Evolutionary conservation across 1,284 basidiomycete species (phyloP).

Genomic region (Trametes versicolor): DNA sequence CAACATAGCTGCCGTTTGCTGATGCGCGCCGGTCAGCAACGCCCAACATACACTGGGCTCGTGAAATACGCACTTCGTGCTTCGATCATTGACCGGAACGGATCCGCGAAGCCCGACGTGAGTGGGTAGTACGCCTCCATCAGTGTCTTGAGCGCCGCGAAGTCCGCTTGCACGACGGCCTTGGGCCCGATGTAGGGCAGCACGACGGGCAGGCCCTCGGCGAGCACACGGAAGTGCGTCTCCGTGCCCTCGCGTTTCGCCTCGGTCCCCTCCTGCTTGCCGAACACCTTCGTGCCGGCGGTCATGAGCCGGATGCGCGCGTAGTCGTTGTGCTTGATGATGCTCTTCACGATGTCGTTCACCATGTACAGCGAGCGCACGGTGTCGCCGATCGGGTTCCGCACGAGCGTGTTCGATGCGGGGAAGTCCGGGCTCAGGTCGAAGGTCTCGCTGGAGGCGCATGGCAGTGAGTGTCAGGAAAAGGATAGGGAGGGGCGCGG

Average conservation of each 20-base stretch:
- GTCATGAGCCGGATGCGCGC: constrained; percentile 88
- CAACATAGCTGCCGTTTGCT: constrained; percentile 80
- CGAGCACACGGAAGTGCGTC: constrained; percentile 80
- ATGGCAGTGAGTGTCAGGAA: background rate
- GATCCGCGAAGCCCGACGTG: constrained; percentile 62
- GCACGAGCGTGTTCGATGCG: constrained; percentile 81
- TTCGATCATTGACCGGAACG: constrained; percentile 62
- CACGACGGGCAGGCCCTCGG: constrained; percentile 87
- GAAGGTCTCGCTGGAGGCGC: constrained; percentile 70
- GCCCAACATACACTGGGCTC: background rate
- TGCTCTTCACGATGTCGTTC: constrained; percentile 83
- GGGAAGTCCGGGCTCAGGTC: constrained; percentile 82
- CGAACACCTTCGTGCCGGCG: constrained; percentile 89
- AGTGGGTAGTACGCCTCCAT: constrained; percentile 85
- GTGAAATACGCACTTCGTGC: constrained; percentile 45
- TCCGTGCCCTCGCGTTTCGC: constrained; percentile 53
- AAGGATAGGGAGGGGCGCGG: background rate
- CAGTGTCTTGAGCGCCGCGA: constrained; percentile 72
- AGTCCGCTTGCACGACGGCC: constrained; percentile 69
- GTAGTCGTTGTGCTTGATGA: constrained; percentile 89
- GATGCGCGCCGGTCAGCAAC: constrained; percentile 10
- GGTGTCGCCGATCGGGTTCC: constrained; percentile 84
- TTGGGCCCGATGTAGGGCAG: constrained; percentile 79
- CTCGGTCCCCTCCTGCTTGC: constrained; percentile 67
- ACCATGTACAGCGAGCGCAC: constrained; percentile 91